Base-by-base conservation (phyloP, 495 filamentous ascomycete species). In the Clohesyomyces aquaticus region DNA sequence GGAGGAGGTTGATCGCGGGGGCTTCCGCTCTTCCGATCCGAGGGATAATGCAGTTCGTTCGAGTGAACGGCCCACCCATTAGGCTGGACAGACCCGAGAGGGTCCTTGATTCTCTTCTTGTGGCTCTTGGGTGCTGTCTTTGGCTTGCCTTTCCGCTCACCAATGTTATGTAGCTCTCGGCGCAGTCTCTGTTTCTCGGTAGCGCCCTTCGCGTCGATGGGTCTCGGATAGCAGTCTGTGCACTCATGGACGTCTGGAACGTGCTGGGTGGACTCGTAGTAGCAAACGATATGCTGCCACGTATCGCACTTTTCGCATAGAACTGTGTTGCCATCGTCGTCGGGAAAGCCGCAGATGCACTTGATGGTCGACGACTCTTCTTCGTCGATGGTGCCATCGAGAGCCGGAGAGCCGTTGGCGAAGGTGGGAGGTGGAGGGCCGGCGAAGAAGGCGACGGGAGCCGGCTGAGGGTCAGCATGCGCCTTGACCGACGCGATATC, bases 241-340 rank as follows among this genome's bases (percentile, higher is more conserved):
- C 94, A 99, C 67, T 86, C 87, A 76, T 99, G 96, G 67, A 87
- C 83, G 21, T 89, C 83, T 41, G 91, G 93, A 46, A 95, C 87
- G 35, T 85, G 82, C 51, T 81, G 82, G 53, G 85, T 79, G 51
- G 60, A 59, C 32, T 89, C 87, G 73, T 96, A 95, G 77, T 96
- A 97, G 77, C 94, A 99, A 68, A 90, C 84, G 65, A 95, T 93
- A 76, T 99, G 94, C 76, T 99, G 94, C 94, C 94, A 99, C 45
- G 91, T 95, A 72, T 96, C 89, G 78, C 94, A 99, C 59, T 78
- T 80, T 73, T 99, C 94, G 82, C 94, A 99, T 77, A 89, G 90
- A 58, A 99, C 94, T 59, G 95, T 99, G 75, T 88, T 91, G 71
- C 95, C 94, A 80, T 99, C 94, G 82, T 98, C 94, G 79, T 96